Percentiles rank a stretch among this genome's conserved stretches.
phyloP scores from a whole-genome alignment of 495 filamentous ascomycete genomes.

The Penicillium robsamsonii region DNA sequence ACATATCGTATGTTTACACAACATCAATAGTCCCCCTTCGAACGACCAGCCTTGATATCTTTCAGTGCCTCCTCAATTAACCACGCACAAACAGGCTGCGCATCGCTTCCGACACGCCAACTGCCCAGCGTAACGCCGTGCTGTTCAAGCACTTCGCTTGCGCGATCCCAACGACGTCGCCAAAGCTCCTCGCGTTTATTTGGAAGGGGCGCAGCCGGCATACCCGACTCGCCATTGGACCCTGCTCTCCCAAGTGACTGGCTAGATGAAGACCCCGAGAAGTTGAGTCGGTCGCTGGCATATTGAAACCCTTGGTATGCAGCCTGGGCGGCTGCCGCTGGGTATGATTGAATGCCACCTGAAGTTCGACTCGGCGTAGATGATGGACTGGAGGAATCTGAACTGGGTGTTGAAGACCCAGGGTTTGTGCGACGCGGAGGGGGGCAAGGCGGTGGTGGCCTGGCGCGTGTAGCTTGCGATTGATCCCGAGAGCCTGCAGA shows the following conservation, averaged over 20 bases:
- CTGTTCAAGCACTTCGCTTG: constrained; percentile 64
- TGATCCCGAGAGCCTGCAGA: constrained; percentile 2
- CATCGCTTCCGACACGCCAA: constrained; percentile 86
- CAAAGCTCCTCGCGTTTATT: constrained; percentile 86
- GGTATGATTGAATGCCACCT: constrained; percentile 27
- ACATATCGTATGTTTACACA: not conserved
- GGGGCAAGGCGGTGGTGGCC: constrained; percentile 32
- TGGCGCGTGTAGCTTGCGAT: constrained; percentile 18
- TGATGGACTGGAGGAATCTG: constrained; percentile 13
- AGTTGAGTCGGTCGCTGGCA: constrained; percentile 34
- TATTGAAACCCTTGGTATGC: constrained; percentile 35
- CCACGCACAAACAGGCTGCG: constrained; percentile 54
- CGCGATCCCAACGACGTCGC: constrained; percentile 72
- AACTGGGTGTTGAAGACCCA: constrained; percentile 17
- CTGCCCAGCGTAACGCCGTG: constrained; percentile 73
- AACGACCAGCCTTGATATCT: constrained; percentile 12
- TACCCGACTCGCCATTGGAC: constrained; percentile 19
- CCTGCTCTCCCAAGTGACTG: constrained; percentile 22
- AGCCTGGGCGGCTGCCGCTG: constrained; percentile 30
- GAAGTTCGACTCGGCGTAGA: constrained; percentile 13
- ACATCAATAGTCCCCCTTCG: not conserved
- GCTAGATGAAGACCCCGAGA: constrained; percentile 31
- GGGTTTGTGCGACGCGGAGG: constrained; percentile 41
- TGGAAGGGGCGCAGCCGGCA: constrained; percentile 31
- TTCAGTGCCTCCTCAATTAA: constrained; percentile 48